Percentiles rank a stretch among this genome's conserved stretches.
Conservation (phyloP, 2,329 filamentous ascomycete genomes). For the Claviceps maximensis region DNA sequence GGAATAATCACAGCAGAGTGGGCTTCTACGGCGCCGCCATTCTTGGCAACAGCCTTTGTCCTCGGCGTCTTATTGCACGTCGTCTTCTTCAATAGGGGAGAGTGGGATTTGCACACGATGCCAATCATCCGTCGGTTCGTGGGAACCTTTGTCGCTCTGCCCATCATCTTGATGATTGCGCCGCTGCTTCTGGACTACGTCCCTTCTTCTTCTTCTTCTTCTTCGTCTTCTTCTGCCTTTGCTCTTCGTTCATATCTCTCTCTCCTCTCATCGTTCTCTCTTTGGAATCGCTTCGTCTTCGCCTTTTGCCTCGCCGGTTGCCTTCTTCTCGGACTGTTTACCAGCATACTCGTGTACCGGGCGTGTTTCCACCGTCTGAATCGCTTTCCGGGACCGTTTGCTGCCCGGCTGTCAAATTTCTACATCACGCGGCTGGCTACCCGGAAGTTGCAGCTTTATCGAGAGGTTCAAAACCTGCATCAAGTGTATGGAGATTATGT, state of each 20-base stretch:
- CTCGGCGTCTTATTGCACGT: conserved; percentile 8
- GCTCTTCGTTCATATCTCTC: not conserved
- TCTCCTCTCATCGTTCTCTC: not conserved
- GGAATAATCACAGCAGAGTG: not conserved
- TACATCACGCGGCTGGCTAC: conserved; percentile 11
- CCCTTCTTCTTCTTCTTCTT: not conserved
- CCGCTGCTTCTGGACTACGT: not conserved
- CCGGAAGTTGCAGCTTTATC: conserved; percentile 12
- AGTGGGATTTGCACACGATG: conserved; percentile 13
- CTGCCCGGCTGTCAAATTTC: conserved; percentile 14
- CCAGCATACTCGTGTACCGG: conserved; percentile 12
- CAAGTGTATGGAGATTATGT: conserved; percentile 18
- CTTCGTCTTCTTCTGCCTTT: not conserved
- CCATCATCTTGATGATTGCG: not conserved
- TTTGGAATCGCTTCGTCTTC: not conserved
- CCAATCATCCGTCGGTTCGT: not conserved
- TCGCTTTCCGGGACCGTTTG: conserved; percentile 16
- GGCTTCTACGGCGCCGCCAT: not conserved
- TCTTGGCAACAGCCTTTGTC: conserved; percentile 21
- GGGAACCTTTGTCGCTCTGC: not conserved
- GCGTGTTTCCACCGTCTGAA: conserved; percentile 14
- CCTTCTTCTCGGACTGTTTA: not conserved
- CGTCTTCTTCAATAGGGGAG: conserved; percentile 13
- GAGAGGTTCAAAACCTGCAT: conserved; percentile 18
- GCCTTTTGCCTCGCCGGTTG: not conserved